These are phyloP conservation scores for Eustoma russellianum DNA, from an alignment of 257 asterid species.

Conservation along the genomic window DNA sequence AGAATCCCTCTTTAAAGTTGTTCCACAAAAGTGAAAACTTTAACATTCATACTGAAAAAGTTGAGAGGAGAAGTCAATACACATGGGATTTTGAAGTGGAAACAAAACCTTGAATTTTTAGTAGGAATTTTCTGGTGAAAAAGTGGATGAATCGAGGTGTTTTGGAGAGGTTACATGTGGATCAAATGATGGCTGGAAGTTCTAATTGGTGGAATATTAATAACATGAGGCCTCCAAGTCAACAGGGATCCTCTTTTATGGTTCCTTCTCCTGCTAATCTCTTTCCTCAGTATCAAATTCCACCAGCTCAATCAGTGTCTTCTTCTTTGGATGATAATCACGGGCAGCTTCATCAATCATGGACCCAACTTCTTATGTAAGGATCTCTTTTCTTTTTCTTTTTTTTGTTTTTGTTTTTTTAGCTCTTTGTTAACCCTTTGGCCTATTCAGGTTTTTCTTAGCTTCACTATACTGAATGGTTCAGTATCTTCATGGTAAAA, in stretches of 20 bases:
- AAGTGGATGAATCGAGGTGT: conserved; percentile 44
- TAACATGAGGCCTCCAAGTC: conserved; percentile 30
- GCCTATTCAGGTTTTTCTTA: too few relatives aligned
- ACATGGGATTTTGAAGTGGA: conserved; percentile 16
- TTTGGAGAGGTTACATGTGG: conserved; percentile 47
- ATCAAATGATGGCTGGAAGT: conserved; percentile 42
- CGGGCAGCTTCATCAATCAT: conserved; percentile 51
- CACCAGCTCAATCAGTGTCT: conserved; percentile 15
- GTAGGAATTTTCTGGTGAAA: too few relatives aligned
- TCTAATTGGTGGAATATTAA: conserved; percentile 51
- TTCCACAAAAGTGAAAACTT: conserved; percentile 28
- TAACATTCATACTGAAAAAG: conserved; percentile 25
- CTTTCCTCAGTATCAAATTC: conserved; percentile 19
- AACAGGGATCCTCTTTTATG: conserved; percentile 16
- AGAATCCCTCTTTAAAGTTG: conserved; percentile 40
- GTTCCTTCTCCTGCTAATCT: conserved; percentile 20
- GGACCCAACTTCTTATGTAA: conserved; percentile 69
- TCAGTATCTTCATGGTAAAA: too few relatives aligned
- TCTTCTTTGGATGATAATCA: conserved; percentile 38
- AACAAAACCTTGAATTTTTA: background rate
- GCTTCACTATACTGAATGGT: background rate
- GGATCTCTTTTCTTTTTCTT: background rate
- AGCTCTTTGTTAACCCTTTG: too few relatives aligned
- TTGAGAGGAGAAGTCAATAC: background rate
- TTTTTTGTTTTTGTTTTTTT: background rate